phyloP scores from a whole-genome alignment of 768 basidiomycete genomes.

The Lentinula boryana region DNA sequence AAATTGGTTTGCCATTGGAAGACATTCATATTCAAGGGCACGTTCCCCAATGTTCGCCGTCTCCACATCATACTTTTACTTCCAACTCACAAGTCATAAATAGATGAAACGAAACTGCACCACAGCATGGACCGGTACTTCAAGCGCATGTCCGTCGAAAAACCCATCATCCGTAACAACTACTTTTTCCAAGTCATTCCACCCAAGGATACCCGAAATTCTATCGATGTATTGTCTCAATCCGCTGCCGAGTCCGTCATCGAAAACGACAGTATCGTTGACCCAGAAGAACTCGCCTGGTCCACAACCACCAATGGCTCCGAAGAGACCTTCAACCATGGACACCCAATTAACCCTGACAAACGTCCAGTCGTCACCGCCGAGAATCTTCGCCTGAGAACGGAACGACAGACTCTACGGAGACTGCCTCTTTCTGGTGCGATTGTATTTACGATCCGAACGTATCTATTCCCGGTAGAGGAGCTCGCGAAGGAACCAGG shows the following conservation, averaged over 20 bases:
- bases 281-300: slow-evolving; percentile 68
- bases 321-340: slow-evolving; percentile 38
- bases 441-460: slow-evolving; percentile 64
- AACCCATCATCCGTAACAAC: slow-evolving; percentile 69
- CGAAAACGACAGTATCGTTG: slow-evolving; percentile 25
- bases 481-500: slow-evolving; percentile 49
- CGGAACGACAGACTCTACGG: slow-evolving; percentile 63
- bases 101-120: slow-evolving; percentile 48
- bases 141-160: slow-evolving; percentile 56
- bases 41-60: slow-evolving; percentile 63
- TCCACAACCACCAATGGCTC: slow-evolving; percentile 45
- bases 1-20: slow-evolving; percentile 65
- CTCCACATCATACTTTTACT: not conserved
- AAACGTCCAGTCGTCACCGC: slow-evolving; percentile 15
- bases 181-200: slow-evolving; percentile 43
- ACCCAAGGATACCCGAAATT: slow-evolving; percentile 12
- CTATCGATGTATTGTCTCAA: slow-evolving; percentile 9
- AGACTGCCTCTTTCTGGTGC: slow-evolving; percentile 59
- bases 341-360: slow-evolving; percentile 15
- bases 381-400: slow-evolving; percentile 46
- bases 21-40: slow-evolving; percentile 67
- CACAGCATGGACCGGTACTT: slow-evolving; percentile 67
- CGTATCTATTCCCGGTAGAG: slow-evolving; percentile 51
- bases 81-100: not conserved
- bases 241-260: slow-evolving; percentile 9